A percentile compares a stretch with the other conserved stretches of the same genome.
These are phyloP conservation scores for Cystobasidiaceae sp. DNA, from an alignment of 1,284 basidiomycete species.

Conservation along the genomic window DNA sequence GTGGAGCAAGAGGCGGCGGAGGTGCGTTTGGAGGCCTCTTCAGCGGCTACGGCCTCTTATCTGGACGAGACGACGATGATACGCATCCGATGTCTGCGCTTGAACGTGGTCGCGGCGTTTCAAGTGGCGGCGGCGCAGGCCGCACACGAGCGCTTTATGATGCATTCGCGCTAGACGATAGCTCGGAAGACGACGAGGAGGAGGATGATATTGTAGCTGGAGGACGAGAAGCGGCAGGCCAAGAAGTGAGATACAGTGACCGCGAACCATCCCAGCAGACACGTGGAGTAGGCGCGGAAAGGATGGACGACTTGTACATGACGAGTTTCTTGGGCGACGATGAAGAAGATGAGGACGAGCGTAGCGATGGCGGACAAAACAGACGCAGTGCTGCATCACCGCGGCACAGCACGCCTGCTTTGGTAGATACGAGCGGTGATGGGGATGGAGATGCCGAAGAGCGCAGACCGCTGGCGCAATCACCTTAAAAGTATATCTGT, in stretches of 20 bases:
- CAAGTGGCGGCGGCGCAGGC: background rate
- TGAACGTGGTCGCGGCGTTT: conserved; percentile 40
- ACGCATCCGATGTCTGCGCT: conserved; percentile 39
- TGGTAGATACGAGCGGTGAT: background rate
- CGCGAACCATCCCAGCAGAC: too few species aligned
- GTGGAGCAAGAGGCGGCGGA: conserved; percentile 17
- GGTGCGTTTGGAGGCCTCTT: conserved; percentile 7
- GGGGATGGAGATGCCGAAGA: background rate
- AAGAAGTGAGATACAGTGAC: too few species aligned
- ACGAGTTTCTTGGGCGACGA: conserved; percentile 24
- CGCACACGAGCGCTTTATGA: conserved; percentile 49
- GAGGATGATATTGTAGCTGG: conserved; percentile 37
- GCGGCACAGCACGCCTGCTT: conserved; percentile 17
- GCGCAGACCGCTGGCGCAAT: too few species aligned
- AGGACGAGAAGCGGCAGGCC: background rate
- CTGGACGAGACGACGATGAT: conserved; percentile 46
- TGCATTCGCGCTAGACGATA: conserved; percentile 45
- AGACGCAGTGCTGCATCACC: too few species aligned
- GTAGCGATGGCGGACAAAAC: too few species aligned
- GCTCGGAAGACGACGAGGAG: conserved; percentile 45
- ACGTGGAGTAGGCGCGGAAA: too few species aligned
- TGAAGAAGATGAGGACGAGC: conserved; percentile 3
- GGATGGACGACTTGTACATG: conserved; percentile 26
- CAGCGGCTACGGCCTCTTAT: conserved; percentile 47
- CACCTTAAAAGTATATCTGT: too few species aligned